Conservation (phyloP, 2,329 filamentous ascomycete genomes). For the Ophiostoma fasciatum region DNA sequence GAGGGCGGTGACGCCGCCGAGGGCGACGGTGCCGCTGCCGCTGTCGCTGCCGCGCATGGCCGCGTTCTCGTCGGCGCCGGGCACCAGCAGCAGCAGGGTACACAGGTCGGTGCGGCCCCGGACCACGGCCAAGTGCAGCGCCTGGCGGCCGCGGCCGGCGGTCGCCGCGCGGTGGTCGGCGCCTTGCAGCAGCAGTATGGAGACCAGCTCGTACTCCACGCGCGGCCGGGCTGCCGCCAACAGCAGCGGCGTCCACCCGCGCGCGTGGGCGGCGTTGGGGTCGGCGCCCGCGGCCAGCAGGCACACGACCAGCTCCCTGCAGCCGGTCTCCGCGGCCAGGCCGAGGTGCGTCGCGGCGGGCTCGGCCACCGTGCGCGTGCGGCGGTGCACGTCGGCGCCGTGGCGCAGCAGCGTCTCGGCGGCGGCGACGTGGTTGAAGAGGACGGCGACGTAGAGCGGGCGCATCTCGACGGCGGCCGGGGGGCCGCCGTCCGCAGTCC, state of each 20-base stretch:
- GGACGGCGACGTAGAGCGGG: constrained; percentile 3
- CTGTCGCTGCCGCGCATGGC: too few species aligned
- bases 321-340: constrained; percentile 2
- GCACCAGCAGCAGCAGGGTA: not conserved
- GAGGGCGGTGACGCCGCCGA: constrained; percentile 1
- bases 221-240: constrained; percentile 26
- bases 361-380: not conserved
- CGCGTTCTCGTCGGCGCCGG: constrained; percentile 1
- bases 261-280: constrained; percentile 30
- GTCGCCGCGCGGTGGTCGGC: constrained; percentile 23
- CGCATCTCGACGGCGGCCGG: too few species aligned
- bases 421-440: constrained; percentile 4
- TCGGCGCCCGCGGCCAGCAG: constrained; percentile 34
- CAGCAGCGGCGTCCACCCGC: constrained; percentile 32
- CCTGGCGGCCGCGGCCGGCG: constrained; percentile 18
- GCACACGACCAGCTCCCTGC: not conserved
- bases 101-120: constrained; percentile 1
- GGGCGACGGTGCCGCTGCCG: not conserved
- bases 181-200: constrained; percentile 34
- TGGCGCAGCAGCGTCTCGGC: not conserved
- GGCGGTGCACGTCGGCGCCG: constrained; percentile 2
- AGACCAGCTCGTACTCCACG: constrained; percentile 27
- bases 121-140: constrained; percentile 13
- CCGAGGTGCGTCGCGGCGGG: not conserved
- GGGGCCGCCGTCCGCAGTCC: too few species aligned